Evolutionary conservation across 2,329 filamentous ascomycete species (phyloP), one percentile per base, ranked within the genome.

Genomic region (Blumeria hordei): DNA sequence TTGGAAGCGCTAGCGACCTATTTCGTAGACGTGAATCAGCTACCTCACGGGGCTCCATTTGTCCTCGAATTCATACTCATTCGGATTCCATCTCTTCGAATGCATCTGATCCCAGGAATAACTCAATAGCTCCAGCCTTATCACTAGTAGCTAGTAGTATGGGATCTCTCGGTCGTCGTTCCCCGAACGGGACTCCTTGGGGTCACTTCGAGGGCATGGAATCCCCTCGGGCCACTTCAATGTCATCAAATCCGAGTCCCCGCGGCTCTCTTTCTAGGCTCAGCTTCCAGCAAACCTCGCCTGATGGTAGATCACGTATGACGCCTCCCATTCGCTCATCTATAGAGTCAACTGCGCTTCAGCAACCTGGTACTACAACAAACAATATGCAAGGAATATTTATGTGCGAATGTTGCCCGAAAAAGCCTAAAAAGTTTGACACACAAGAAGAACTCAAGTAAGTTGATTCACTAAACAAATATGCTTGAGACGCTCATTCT

Each of bases 361-460:
- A 56, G 33, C 72, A 74, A 54, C 70, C 72, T 52, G 70, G 68
- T 57, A 73, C 70, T 54, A 64, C 71, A 6, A 10, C 41, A 43
- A 69, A 70, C 12, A 76, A 77, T 55, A 68, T 78, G 49, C 71
- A 74, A 52, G 77, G 77, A 18, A 66, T 76, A 35, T 81, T 74
- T 62, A 80, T 94, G 69, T 96, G 88, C 69, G 87, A 94, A 64
- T 96, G 90, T 67, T 96, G 88, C 68, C 88, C 88, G 0, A 95
- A 95, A 69, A 95, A 95, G 69, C 88, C 88, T 1, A 94, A 93
- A 69, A 94, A 93, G 64, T 95, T 95, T 63, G 86, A 93, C 61
- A 85, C 79, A 4, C 74, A 79, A 58, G 83, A 90, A 59, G 86
- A 94, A 60, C 72, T 96, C 55, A 80, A 80, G 88, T 94, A 78